Base-by-base conservation (phyloP, 768 basidiomycete genomes). In the Pleurotus giganteus region DNA sequence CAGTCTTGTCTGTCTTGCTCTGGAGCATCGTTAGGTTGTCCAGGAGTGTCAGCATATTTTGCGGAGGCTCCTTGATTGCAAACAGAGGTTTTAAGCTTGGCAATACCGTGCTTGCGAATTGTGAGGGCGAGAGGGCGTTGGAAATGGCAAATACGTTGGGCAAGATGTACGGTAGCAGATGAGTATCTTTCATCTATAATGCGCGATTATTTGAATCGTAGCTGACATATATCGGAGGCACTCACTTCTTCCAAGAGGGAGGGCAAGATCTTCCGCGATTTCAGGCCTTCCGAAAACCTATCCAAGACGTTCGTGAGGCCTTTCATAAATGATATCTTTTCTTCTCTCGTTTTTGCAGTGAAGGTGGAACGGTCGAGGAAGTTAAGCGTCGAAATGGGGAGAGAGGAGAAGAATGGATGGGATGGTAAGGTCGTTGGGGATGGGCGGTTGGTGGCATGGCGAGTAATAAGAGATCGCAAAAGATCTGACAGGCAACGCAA, bases 281-380 rank as follows among this genome's bases (percentile, higher is more conserved):
- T 80, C 53, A 98, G 74, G 13, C 94, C 88, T 62, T 94, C 92
- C 7, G 90, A 89, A 69, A 99, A 98, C 43, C 79, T 84, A 53
- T 85, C 84, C 32, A 98, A 71, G 5, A 98, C 94, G 47, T 79
- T 65, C 1, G 87, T 79, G 17, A 98, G 72, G 0, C 96, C 95
- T 67, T 92, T 92, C 84, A 98, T 89, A 68, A 98, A 98, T 0
- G 91, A 90, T 24, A 97, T 88, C 67, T 98, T 98, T 66, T 98
- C 97, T 72, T 98, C 96, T 54, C 88, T 75, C 2, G 94, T 87
- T 70, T 98, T 97, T 0, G 92, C 84, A 0, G 94, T 91, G 66
- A 98, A 99, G 55, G 88, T 96, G 3, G 95, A 91, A 12, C 96
- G 86, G 64, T 98, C 96, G 52, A 99, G 75, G 72, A 98, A 99